Evolutionary conservation across 2,329 filamentous ascomycete genomes (phyloP).

Genomic region (Phyllosticta citribraziliensis): DNA sequence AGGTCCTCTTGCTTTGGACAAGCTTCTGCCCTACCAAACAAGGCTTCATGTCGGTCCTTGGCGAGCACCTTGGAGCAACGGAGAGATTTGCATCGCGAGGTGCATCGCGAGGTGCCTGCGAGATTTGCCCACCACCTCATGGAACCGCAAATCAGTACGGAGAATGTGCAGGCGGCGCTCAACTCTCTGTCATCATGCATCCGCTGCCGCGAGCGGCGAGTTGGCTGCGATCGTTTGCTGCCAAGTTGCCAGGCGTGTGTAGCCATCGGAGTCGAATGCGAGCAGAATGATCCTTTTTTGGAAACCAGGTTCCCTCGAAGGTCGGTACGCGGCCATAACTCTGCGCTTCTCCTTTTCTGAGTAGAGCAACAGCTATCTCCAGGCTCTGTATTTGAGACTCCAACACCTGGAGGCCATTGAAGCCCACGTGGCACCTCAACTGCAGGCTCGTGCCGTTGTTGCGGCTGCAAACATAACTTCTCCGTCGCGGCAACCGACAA

Average conservation of each 20-base stretch:
- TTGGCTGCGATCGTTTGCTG: conserved; percentile 10
- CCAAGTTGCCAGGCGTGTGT: conserved; percentile 10
- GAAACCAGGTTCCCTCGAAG: conserved; percentile 8
- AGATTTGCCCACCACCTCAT: neutral
- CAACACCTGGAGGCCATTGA: conserved; percentile 8
- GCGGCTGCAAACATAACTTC: neutral
- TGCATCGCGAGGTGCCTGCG: neutral
- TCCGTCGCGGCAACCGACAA: neutral
- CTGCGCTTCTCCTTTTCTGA: neutral
- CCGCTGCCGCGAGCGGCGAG: conserved; percentile 10
- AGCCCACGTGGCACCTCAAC: neutral
- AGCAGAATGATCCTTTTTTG: conserved; percentile 7
- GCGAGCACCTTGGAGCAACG: neutral
- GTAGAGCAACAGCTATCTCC: conserved; percentile 3
- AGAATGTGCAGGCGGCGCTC: conserved; percentile 5
- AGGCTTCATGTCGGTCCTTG: neutral
- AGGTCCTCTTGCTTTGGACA: neutral
- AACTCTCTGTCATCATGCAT: conserved; percentile 10
- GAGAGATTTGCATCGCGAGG: neutral
- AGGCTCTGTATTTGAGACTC: conserved; percentile 5
- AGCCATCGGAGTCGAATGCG: conserved; percentile 5
- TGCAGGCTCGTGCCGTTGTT: neutral
- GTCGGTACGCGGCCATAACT: neutral
- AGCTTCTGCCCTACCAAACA: neutral
- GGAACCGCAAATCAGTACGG: conserved; percentile 6